Evolutionary conservation across 140 eudicot species (phyloP).

Genomic region (Stevia rebaudiana): DNA sequence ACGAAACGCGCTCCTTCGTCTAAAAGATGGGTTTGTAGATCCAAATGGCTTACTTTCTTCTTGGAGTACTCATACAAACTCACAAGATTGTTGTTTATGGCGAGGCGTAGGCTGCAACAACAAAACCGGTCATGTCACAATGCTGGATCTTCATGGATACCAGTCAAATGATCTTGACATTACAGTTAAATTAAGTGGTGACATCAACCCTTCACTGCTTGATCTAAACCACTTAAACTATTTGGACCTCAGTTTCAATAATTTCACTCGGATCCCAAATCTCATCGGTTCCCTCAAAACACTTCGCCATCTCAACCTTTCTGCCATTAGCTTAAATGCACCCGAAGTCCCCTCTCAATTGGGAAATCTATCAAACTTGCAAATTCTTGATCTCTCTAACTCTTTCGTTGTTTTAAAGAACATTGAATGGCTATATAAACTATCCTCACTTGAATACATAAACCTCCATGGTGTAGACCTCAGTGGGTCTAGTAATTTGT

Average conservation of each 20-base stretch:
- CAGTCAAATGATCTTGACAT: neutral
- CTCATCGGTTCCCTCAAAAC: neutral
- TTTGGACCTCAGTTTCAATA: conserved; percentile 7
- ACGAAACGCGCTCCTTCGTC: neutral
- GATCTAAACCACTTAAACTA: neutral
- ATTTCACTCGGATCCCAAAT: neutral
- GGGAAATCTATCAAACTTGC: neutral
- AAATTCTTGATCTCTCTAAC: neutral
- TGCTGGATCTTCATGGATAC: conserved; percentile 4
- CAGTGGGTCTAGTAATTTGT: neutral
- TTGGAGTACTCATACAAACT: conserved; percentile 3
- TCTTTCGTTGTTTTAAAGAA: neutral
- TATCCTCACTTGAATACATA: conserved; percentile 2
- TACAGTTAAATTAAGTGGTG: neutral
- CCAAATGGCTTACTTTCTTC: neutral
- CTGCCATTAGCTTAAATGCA: neutral
- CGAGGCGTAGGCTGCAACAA: conserved; percentile 9
- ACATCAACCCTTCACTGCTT: conserved; percentile 3
- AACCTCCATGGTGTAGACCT: neutral
- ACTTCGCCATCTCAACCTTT: conserved; percentile 10
- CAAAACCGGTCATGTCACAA: neutral
- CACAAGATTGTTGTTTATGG: conserved; percentile 15
- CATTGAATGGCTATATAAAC: neutral
- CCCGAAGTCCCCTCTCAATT: conserved; percentile 7
- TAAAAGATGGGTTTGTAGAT: conserved; percentile 2